These are phyloP conservation scores for Kuraishia cidri DNA, from an alignment of 805 yeast species.

Conservation along the genomic window DNA sequence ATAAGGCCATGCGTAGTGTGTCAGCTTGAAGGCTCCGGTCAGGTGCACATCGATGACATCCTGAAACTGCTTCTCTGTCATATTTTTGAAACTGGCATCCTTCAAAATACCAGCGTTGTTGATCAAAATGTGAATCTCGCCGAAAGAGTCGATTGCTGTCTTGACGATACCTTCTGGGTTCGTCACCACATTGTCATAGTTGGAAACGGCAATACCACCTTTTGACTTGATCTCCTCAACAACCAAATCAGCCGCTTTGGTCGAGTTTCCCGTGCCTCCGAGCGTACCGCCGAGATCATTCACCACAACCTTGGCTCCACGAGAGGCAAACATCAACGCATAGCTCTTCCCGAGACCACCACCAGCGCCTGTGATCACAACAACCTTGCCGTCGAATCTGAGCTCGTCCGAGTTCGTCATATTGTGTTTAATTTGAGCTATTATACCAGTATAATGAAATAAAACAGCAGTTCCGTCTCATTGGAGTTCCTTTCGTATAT, in stretches of 20 bases:
- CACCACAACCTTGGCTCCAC: slow-evolving; percentile 94
- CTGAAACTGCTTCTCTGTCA: slow-evolving; percentile 73
- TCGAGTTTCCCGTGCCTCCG: slow-evolving; percentile 60
- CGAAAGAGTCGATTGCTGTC: slow-evolving; percentile 80
- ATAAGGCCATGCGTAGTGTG: slow-evolving; percentile 89
- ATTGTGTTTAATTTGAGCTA: too few species aligned
- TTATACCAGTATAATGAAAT: too few species aligned
- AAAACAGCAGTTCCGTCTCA: too few species aligned
- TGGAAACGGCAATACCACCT: slow-evolving; percentile 89
- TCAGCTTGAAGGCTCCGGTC: slow-evolving; percentile 78
- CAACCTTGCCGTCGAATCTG: slow-evolving; percentile 74
- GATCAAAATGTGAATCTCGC: slow-evolving; percentile 79
- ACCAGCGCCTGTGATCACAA: slow-evolving; percentile 94
- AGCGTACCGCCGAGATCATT: slow-evolving; percentile 88
- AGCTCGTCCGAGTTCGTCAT: slow-evolving; percentile 17
- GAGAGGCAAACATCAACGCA: slow-evolving; percentile 76
- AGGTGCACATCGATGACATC: slow-evolving; percentile 82
- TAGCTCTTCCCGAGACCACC: slow-evolving; percentile 92
- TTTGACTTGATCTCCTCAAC: slow-evolving; percentile 70
- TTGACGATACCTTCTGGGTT: slow-evolving; percentile 79
- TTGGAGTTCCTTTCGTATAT: too few species aligned
- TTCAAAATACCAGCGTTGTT: slow-evolving; percentile 95
- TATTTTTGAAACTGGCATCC: slow-evolving; percentile 80
- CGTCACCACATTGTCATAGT: slow-evolving; percentile 80
- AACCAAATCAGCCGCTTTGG: slow-evolving; percentile 78